Conservation (phyloP, 495 filamentous ascomycete species). For the Neohortaea acidophila region DNA sequence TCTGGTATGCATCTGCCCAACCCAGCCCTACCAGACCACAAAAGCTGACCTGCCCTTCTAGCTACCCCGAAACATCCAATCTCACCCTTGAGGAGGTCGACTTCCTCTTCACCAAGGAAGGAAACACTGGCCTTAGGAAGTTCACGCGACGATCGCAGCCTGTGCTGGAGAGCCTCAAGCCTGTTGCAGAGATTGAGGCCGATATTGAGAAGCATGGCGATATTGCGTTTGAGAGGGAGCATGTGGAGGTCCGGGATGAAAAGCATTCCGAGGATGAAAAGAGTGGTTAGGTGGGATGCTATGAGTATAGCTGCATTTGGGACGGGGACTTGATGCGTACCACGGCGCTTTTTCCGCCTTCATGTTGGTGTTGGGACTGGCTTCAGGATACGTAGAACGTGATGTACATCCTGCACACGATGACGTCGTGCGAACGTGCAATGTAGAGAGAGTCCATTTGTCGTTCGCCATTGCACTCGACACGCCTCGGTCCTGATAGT, state of each 20-base stretch:
- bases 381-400: no score
- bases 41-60: neutral
- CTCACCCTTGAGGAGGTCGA: conserved; percentile 17
- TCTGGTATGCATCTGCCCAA: conserved; percentile 6
- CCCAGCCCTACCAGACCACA: neutral
- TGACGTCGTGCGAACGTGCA: no score
- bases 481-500: no score
- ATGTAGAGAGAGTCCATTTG: no score
- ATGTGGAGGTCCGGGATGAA: conserved; percentile 8
- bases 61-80: conserved; percentile 13
- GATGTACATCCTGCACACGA: no score
- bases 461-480: no score
- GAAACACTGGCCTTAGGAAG: conserved; percentile 3
- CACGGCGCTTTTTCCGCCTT: no score
- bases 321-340: no score
- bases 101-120: conserved; percentile 9
- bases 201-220: conserved; percentile 6
- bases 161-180: conserved; percentile 10
- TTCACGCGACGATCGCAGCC: conserved; percentile 8
- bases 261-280: conserved; percentile 6
- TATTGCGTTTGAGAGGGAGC: neutral
- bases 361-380: no score
- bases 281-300: no score
- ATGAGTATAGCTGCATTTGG: no score
- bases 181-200: neutral